Evolutionary conservation across 2,329 filamentous ascomycete genomes (phyloP).

Genomic region (Sclerotinia minor): DNA sequence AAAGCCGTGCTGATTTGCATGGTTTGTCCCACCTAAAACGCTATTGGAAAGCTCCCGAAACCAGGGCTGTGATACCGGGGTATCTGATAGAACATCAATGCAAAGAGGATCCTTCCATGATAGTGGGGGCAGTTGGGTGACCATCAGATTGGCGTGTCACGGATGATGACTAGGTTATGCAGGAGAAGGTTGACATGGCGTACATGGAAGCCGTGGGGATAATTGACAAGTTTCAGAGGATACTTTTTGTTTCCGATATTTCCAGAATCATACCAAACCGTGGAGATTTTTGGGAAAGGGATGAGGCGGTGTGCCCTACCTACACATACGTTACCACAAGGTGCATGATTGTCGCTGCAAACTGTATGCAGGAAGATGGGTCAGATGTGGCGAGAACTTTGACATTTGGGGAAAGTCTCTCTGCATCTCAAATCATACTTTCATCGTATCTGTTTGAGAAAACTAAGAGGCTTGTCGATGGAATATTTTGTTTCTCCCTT

Average conservation of each 20-base stretch:
- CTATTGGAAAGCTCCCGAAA: constrained; percentile 32
- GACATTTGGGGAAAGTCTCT: not conserved
- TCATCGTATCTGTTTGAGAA: not conserved
- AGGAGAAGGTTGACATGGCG: constrained; percentile 14
- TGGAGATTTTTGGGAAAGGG: not conserved
- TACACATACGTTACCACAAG: not conserved
- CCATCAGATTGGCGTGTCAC: constrained; percentile 1
- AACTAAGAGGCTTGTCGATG: not conserved
- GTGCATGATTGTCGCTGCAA: constrained; percentile 9
- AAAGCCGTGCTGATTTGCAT: constrained; percentile 31
- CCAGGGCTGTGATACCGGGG: constrained; percentile 31
- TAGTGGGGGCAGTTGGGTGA: not conserved
- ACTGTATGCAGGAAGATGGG: not conserved
- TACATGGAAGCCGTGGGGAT: constrained; percentile 19
- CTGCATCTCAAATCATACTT: not conserved
- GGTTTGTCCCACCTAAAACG: constrained; percentile 21
- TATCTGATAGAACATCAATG: constrained; percentile 19
- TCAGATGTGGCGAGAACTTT: constrained; percentile 13
- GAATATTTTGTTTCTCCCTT: not conserved
- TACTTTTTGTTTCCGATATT: constrained; percentile 8
- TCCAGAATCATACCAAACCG: constrained; percentile 4
- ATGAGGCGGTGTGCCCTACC: constrained; percentile 10
- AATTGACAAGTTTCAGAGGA: constrained; percentile 1
- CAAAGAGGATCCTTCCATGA: constrained; percentile 2
- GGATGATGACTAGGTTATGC: constrained; percentile 6